Evolutionary conservation across 345 rosid species (phyloP), one percentile per base, ranked within the genome.

Genomic region (Reutealis trisperma): DNA sequence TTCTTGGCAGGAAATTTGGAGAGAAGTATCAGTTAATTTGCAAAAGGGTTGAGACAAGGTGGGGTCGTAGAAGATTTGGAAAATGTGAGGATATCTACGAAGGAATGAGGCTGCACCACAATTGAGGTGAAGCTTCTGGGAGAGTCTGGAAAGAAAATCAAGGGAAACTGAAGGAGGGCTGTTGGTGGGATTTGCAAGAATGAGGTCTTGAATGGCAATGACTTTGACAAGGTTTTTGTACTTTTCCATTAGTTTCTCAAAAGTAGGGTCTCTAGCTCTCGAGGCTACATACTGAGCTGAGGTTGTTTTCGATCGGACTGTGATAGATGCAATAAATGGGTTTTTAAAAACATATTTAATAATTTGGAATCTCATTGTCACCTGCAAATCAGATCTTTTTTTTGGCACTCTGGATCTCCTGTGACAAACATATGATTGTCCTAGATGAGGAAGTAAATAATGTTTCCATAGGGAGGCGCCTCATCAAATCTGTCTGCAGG

Each of bases 171-270:
- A 91, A 2, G 93, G 92, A 54, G 88, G 89, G 75, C 67, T 80
- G 34, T 41, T 22, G 69, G 57, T 58, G 71, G 92, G 93, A 77
- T 83, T 86, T 11, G 96, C 93, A 6, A 91, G 89, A 77, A 92
- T 84, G 51, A 93, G 89, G 82, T 96, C 96, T 82, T 93, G 98
- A 25, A 92, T 80, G 18, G 92, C 89, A 27, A 89, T 81, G 79
- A 93, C 96, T 71, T 90, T 93, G 82, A 84, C 58, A 73, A 90
- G 86, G 87, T 93, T 88, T 80, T 93, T 96, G 88, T 96, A 89
- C 77, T 86, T 92, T 82, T 91, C 95, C 97, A 96, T 92, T 44
- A 90, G 79, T 77, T 96, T 96, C 85, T 93, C 94, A 73, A 96
- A 91, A 3, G 93, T 87, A 57, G 98, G 79, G 75, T 93, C 94